Base-by-base conservation (phyloP, 2,329 filamentous ascomycete species). In the Daldinia sp. region DNA sequence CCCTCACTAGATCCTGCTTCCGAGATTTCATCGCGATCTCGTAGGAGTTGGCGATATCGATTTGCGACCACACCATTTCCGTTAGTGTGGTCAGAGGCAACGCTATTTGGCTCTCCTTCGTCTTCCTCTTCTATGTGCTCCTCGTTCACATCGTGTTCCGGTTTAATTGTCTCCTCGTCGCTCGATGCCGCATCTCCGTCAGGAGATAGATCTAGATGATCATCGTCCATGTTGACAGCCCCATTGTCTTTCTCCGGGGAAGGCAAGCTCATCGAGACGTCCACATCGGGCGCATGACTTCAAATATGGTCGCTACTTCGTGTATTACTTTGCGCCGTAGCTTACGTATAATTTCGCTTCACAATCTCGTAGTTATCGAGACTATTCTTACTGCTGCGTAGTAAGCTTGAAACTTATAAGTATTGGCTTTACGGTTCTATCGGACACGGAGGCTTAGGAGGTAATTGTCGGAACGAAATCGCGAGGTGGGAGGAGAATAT, bases 1-100 rank as follows among this genome's bases (percentile, higher is more conserved):
- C 82, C 84, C 72, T 87, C 86, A n/a, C 82, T 77, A n/a, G 85
- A 87, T 62, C 84, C 85, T 68, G 85, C 82, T 62, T 88, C 86
- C 7, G 86, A 88, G 18, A 74, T 75, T 70, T 84, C 81, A 15
- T 86, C 84, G 53, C 76, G 79, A 41, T 83, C 80, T 59, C 79
- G 79, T 33, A 85, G 74, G 7, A 86, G 79, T 66, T 84, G 80
- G 42, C 80, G 82, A 73, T 85, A 85, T 61, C 81, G 81, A 69
- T 81, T 82, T 42, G 79, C 76, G 35, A 82, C 74, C 37, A 79
- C 74, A 23, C 80, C 81, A 63, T 80, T 81, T 69, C 51, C 72
- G 37, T 69, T 33, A 48, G 73, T 42, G 65, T 73, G 37, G 65
- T 74, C 37, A 63, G 72, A 70, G 6, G 60, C 70, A 37, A 78